A percentile compares a stretch with the other conserved stretches of the same genome.
Evolutionary conservation across 2,329 filamentous ascomycete genomes (phyloP).

Genomic region (Chaetomium olivaceum): DNA sequence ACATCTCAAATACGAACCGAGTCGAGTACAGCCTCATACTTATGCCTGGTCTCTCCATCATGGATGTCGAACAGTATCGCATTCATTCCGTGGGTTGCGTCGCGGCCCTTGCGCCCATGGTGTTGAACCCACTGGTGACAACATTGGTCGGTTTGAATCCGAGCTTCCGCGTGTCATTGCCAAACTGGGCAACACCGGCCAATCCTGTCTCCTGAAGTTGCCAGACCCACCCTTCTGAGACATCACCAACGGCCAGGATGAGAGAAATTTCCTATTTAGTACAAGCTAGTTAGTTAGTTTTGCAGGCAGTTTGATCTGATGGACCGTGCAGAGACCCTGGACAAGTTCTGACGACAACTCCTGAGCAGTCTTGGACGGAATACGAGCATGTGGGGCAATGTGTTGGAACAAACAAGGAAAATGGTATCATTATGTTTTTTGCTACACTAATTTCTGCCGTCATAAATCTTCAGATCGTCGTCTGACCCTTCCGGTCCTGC

Average conservation of each 20-base stretch:
- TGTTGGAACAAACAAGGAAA: not conserved
- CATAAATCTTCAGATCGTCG: constrained; percentile 1
- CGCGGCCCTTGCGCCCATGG: not conserved
- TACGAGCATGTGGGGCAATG: not conserved
- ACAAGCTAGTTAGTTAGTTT: too few species aligned
- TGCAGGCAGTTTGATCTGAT: not conserved
- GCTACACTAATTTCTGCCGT: not conserved
- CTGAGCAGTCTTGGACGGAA: not conserved
- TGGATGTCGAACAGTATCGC: not conserved
- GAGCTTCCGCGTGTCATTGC: not conserved
- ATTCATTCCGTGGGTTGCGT: not conserved
- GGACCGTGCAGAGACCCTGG: not conserved
- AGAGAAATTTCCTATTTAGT: not conserved
- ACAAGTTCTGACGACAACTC: not conserved
- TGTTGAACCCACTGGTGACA: not conserved
- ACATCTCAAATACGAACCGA: not conserved
- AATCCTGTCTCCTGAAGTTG: not conserved
- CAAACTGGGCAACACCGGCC: not conserved
- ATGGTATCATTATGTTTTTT: constrained; percentile 1
- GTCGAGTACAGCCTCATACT: not conserved
- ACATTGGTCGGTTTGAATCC: constrained; percentile 2
- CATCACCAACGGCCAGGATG: not conserved
- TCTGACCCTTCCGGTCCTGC: not conserved
- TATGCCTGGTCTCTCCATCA: not conserved
- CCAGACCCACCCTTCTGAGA: not conserved